Evolutionary conservation across 495 filamentous ascomycete species (phyloP), one percentile per base, ranked within the genome.

Genomic region (Bacidia rubella): DNA sequence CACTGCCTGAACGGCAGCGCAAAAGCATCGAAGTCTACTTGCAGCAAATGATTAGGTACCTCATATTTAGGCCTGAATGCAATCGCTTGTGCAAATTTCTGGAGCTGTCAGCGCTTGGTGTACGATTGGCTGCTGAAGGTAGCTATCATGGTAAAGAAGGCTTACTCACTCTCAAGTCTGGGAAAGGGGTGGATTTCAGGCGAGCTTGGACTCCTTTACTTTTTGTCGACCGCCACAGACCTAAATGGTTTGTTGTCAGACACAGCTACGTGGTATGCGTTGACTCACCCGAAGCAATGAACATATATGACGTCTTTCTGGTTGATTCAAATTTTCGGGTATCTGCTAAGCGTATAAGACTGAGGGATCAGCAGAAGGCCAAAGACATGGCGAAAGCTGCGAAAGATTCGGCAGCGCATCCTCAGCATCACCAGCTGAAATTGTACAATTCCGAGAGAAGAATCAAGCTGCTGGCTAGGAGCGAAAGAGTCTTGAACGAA

Each of bases 131-230:
- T 41, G 89, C 90, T 5, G 92, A 99, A 66, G 89, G 87, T 15
- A 92, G 87, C 59, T 97, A 95, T 61, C 93, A 97, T 63, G 92
- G 92, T 26, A 99, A 99, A 65, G 93, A 99, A 69, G 94, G 92
- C 10, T 89, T 87, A 59, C 71, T 97, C 46, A 80, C 93, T 51
- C 92, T 97, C 45, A 83, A 89, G 60, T 92, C 87, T 38, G 81
- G 85, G 0, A 93, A 95, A 58, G 90, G 90, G 15, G 77, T 94
- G 46, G 90, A 95, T 63, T 90, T 93, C 65, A 76, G 88, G 44
- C 82, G 82, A 55, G 81, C 87, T 32, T 75, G 89, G 62, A 87
- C 75, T 15, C 87, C 90, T 0, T 70, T 73, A 22, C 75, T 84
- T 53, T 70, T 96, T 56, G 84, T 84, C 58, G 79, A 80, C 41